Evolutionary conservation across 176 grass and related monocot species (phyloP).

Genomic region (Aegilops speltoides): DNA sequence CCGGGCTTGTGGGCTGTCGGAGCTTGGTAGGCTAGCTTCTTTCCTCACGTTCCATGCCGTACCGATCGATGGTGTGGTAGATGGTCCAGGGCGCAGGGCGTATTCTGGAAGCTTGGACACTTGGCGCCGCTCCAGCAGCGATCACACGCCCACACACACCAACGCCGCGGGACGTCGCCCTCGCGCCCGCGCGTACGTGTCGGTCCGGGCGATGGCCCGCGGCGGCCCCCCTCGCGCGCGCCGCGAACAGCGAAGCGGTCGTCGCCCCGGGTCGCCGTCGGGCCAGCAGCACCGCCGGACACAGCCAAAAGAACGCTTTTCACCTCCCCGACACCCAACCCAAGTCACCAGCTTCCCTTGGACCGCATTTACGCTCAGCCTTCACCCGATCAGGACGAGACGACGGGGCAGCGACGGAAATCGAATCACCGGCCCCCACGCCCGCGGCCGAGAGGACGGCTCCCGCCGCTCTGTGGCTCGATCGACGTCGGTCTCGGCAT

Average conservation of each 20-base stretch:
- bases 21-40: too few species aligned
- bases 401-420: neutral
- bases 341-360: neutral
- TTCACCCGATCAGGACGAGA: neutral
- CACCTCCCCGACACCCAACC: neutral
- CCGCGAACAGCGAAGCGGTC: neutral
- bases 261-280: neutral
- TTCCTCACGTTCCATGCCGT: neutral
- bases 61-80: too few species aligned
- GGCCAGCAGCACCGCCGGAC: neutral
- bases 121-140: too few species aligned
- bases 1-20: too few species aligned
- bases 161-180: too few species aligned
- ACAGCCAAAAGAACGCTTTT: neutral
- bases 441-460: neutral
- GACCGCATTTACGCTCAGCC: neutral
- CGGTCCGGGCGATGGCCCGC: neutral
- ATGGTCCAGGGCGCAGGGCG: too few species aligned
- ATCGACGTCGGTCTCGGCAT: neutral
- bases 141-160: neutral
- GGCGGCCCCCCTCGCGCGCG: neutral
- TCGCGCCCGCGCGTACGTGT: neutral
- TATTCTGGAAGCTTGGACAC: neutral
- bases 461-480: neutral
- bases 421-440: neutral